Percentiles rank a stretch among this genome's conserved stretches.
phyloP scores from a whole-genome alignment of 1,284 basidiomycete species.

The Gomphus bonarii region DNA sequence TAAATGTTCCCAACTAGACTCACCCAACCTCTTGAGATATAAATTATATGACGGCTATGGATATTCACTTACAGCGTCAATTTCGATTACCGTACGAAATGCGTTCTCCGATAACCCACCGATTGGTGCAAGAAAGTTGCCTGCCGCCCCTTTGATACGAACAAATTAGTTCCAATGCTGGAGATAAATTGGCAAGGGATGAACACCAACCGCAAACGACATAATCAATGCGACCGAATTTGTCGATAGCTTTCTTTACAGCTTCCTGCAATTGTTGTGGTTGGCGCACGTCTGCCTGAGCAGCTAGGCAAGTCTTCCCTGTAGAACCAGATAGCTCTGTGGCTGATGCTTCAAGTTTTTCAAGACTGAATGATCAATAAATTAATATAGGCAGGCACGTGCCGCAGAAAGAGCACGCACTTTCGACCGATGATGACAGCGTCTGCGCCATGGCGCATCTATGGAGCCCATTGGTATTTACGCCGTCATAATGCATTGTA shows the following conservation, averaged over 20 bases:
- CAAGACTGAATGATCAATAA: conserved; percentile 38
- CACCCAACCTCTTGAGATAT: background rate
- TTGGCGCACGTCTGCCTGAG: conserved; percentile 78
- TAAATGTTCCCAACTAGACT: conserved; percentile 76
- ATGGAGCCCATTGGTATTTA: background rate
- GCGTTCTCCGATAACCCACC: conserved; percentile 76
- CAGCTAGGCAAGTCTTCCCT: conserved; percentile 61
- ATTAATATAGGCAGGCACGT: background rate
- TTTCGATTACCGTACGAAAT: conserved; percentile 90
- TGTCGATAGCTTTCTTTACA: conserved; percentile 63
- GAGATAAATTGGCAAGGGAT: conserved; percentile 3
- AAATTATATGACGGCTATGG: background rate
- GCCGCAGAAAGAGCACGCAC: conserved; percentile 31
- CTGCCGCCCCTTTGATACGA: conserved; percentile 64
- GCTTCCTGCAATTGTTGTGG: conserved; percentile 67
- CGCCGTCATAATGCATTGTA: background rate
- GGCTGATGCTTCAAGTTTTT: conserved; percentile 67
- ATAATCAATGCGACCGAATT: conserved; percentile 87
- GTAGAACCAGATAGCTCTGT: conserved; percentile 63
- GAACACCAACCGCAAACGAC: conserved; percentile 72
- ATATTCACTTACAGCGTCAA: conserved; percentile 63
- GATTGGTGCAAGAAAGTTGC: conserved; percentile 84
- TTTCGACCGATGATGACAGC: conserved; percentile 83
- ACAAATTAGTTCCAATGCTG: background rate
- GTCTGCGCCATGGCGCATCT: conserved; percentile 82